phyloP scores from a whole-genome alignment of 1,139 yeast species.

The Yamadazyma songkhlaensis region DNA sequence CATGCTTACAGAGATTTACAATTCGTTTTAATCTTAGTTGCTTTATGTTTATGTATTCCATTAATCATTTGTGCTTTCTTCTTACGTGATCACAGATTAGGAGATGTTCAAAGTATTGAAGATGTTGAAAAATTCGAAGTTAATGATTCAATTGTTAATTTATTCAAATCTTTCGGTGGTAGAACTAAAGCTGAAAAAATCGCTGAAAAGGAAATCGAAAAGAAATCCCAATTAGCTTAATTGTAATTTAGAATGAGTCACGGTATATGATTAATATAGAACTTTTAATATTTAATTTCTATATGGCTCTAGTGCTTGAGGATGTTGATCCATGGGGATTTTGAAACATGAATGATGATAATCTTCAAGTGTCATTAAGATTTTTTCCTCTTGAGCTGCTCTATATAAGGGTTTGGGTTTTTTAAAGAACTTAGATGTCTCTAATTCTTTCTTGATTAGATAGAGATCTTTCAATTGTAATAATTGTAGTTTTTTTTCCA shows the following conservation, averaged over 20 bases:
- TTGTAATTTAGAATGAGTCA: not conserved
- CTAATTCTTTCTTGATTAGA: slow-evolving; percentile 1
- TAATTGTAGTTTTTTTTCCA: not conserved
- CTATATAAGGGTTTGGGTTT: not conserved
- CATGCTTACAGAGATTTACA: slow-evolving; percentile 33
- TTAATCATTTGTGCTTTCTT: slow-evolving; percentile 28
- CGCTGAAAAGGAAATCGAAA: slow-evolving; percentile 1
- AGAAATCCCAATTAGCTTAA: not conserved
- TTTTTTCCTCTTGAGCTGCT: slow-evolving; percentile 4
- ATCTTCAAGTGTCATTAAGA: not conserved
- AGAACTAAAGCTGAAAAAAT: slow-evolving; percentile 6
- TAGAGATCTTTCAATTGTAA: slow-evolving; percentile 3
- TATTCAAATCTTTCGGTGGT: slow-evolving; percentile 6
- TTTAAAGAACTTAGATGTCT: not conserved
- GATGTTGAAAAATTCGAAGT: slow-evolving; percentile 7
- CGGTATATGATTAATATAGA: not conserved
- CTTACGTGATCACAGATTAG: slow-evolving; percentile 33
- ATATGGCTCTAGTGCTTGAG: not conserved
- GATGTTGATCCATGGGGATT: slow-evolving; percentile 1
- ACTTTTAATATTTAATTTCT: not conserved
- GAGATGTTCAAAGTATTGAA: slow-evolving; percentile 20
- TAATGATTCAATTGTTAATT: slow-evolving; percentile 3
- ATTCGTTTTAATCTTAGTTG: slow-evolving; percentile 29
- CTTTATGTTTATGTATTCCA: slow-evolving; percentile 32
- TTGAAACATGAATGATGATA: slow-evolving; percentile 1